Base-by-base conservation (phyloP, 805 yeast species). In the Tetrapisispora iriomotensis region DNA sequence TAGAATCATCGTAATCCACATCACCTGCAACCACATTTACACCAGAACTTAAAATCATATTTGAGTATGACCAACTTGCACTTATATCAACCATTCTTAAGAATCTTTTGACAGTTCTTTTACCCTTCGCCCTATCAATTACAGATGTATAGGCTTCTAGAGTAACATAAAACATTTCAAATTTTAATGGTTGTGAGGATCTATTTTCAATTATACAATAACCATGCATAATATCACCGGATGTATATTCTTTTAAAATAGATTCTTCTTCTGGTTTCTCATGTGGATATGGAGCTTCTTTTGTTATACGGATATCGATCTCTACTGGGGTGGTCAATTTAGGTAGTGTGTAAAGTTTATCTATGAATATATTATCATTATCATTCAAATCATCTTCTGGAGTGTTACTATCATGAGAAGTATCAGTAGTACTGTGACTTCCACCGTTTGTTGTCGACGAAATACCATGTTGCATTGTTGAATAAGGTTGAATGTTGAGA, bases 211-310 rank as follows among this genome's bases (percentile, higher is more conserved):
- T 64, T 7, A 67, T 53, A 39, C 75, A 68, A 47, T 70, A 74
- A 0, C 90, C 90, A 49, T 74, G 70, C 12, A 81, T 64, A 17
- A 66, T 65, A 51, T 80, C 87, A n/a, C 85, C 85, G 10, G 79
- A 77, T 15, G 73, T 73, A 51, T 72, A 81, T 53, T 77, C 83
- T 41, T 67, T 65, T 21, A 72, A 50, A 28, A 58, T 68, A 53
- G 62, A 61, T 41, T 73, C 64, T 6, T 74, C 72, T 45, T 71
- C 73, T 12, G 66, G 56, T 33, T 64, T 71, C 17, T 49, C 51
- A 39, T 68, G 56, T 0, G 77, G 75, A 26, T 51, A 54, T 0
- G 79, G 74, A 1, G 71, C 69, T 18, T 61, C 58, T 45, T 75
- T 76, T 1, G 80, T 72, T 8, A 76, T 71, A 42, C 55, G 66